Conservation (phyloP, 371 early-diverging fungal genomes). For the Chytridium lagenaria region DNA sequence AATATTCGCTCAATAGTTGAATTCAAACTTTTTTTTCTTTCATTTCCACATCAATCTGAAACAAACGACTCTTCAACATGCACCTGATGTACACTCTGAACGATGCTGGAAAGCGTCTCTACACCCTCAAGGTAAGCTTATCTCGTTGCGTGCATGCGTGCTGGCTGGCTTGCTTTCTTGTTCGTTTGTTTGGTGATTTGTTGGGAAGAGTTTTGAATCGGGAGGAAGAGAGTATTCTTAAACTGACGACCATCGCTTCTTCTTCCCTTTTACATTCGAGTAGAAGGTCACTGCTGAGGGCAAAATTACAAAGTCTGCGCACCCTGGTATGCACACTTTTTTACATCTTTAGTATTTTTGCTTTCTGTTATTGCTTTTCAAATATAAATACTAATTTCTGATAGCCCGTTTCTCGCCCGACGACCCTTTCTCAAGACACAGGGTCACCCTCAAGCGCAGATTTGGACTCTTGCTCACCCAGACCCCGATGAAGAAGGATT, state of each 20-base stretch:
- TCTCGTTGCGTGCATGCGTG: too few species aligned
- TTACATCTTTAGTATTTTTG: too few species aligned
- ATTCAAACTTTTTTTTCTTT: background rate
- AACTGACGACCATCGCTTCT: too few species aligned
- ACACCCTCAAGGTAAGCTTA: too few species aligned
- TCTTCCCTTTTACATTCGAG: too few species aligned
- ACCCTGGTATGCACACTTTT: conserved; percentile 82
- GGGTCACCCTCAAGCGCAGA: conserved; percentile 96
- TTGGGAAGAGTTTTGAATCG: too few species aligned
- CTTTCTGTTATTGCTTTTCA: too few species aligned
- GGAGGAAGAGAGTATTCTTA: too few species aligned
- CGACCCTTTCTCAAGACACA: conserved; percentile 97
- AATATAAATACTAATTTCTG: too few species aligned
- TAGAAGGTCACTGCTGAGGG: conserved; percentile 87
- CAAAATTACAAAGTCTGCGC: conserved; percentile 90
- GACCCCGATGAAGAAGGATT: conserved; percentile 39
- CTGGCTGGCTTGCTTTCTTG: too few species aligned
- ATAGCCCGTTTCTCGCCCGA: conserved; percentile 96
- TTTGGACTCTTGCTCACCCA: conserved; percentile 89
- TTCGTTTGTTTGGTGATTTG: too few species aligned
- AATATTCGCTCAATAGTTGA: background rate
- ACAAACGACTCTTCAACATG: conserved; percentile 62
- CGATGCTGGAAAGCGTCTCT: conserved; percentile 87
- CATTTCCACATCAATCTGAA: background rate
- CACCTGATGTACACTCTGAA: conserved; percentile 93